These are phyloP conservation scores for Trichosporon coremiiforme DNA, from an alignment of 1,284 basidiomycete genomes.

Conservation along the genomic window DNA sequence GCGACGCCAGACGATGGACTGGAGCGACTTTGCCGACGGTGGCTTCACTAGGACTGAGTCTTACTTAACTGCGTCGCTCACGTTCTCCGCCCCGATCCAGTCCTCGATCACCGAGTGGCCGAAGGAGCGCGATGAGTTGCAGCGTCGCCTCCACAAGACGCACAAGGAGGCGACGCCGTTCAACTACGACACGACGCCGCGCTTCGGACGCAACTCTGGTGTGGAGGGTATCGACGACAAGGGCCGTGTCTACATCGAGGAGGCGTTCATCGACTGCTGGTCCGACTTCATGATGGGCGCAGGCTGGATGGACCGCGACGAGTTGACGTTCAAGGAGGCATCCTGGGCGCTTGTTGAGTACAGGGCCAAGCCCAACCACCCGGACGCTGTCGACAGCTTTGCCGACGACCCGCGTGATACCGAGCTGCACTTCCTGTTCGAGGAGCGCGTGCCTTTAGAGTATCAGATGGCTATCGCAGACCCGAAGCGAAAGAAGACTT, in stretches of 20 bases:
- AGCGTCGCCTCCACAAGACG: conserved; percentile 75
- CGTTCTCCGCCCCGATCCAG: conserved; percentile 71
- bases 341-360: conserved; percentile 92
- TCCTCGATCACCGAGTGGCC: conserved; percentile 72
- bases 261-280: conserved; percentile 82
- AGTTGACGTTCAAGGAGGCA: conserved; percentile 76
- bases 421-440: conserved; percentile 71
- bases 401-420: conserved; percentile 62
- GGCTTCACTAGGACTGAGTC: conserved; percentile 77
- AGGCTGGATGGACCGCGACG: conserved; percentile 73
- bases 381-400: conserved; percentile 20
- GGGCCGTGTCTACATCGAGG: conserved; percentile 73
- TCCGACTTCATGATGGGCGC: conserved; percentile 79
- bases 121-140: conserved; percentile 68
- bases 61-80: conserved; percentile 73
- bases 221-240: conserved; percentile 54
- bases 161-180: conserved; percentile 77
- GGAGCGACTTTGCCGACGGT: conserved; percentile 76
- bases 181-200: conserved; percentile 79
- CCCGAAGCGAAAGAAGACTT: conserved; percentile 54
- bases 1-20: conserved; percentile 76
- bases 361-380: conserved; percentile 61
- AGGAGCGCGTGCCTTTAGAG: conserved; percentile 83
- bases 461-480: conserved; percentile 73
- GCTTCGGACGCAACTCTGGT: conserved; percentile 56